Evolutionary conservation across 306 rosid species (phyloP), one percentile per base, ranked within the genome.

Genomic region (Oxytropis ochrocephala): DNA sequence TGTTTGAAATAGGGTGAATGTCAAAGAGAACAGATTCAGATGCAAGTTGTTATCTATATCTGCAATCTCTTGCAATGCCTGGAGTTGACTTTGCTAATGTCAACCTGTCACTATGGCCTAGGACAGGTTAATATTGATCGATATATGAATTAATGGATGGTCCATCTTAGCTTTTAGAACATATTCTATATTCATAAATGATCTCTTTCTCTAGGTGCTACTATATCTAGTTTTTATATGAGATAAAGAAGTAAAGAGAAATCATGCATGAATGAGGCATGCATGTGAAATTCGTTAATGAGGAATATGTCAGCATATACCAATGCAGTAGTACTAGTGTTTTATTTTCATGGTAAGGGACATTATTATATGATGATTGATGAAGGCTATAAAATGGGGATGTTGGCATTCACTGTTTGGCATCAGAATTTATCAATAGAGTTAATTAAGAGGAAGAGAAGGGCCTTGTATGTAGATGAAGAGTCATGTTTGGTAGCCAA

Each of bases 401-500:
- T 43, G 14, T 41, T 60, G 19, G 13, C 11, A 52, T 29, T 43
- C 38, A 66, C 55, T 43, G 4, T 74, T 42, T 27, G 47, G 70
- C 69, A 64, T 9, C 8, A 9, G 10, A 61, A 27, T 9, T n/a
- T n/a, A 32, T 8, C 12, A 39, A 11, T 16, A 16, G n/a, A n/a
- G n/a, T n/a, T n/a, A n/a, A n/a, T n/a, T n/a, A n/a, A 64, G 42
- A 75, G 75, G 78, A 78, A 84, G 84, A 80, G 81, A 64, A 65
- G 17, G 63, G 89, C 42, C 82, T 84, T 64, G 87, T 72, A 72
- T 87, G 89, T 77, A 84, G 89, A 85, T 82, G 47, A 72, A 84
- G 84, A 84, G 76, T 78, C 84, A 77, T 69, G 84, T 82, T 51
- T 78, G 65, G 42, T 79, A 86, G 89, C 88, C 91, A 87, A 80